Conservation (phyloP, 2,329 filamentous ascomycete genomes). For the Rugonectria rugulosa region DNA sequence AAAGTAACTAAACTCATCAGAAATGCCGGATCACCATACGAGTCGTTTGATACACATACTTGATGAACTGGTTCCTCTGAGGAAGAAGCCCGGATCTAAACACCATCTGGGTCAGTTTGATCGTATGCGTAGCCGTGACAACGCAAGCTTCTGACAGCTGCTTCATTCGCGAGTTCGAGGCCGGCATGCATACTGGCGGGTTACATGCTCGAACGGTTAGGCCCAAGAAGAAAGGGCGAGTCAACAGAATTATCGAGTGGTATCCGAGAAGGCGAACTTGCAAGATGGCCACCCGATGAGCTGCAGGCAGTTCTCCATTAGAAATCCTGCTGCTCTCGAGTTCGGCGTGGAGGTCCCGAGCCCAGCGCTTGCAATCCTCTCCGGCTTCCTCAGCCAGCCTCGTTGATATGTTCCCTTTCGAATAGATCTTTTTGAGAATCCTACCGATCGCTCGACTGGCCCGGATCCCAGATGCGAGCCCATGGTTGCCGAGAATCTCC, state of each 20-base stretch:
- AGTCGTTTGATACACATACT: slow-evolving; percentile 52
- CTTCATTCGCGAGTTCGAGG: slow-evolving; percentile 45
- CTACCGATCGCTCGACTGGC: slow-evolving; percentile 65
- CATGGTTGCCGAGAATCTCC: slow-evolving; percentile 25
- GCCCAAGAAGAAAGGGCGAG: slow-evolving; percentile 69
- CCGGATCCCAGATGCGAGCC: slow-evolving; percentile 63
- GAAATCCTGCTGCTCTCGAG: slow-evolving; percentile 52
- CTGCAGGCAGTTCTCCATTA: slow-evolving; percentile 21
- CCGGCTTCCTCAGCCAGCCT: slow-evolving; percentile 65
- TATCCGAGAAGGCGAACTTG: slow-evolving; percentile 69
- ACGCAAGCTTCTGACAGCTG: slow-evolving; percentile 61
- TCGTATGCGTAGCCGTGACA: slow-evolving; percentile 57
- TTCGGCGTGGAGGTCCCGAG: slow-evolving; percentile 49
- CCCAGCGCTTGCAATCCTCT: slow-evolving; percentile 33
- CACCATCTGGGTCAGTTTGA: slow-evolving; percentile 56
- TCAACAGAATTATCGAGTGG: slow-evolving; percentile 69
- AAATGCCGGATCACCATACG: not conserved
- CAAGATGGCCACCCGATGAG: slow-evolving; percentile 64
- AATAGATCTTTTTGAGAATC: slow-evolving; percentile 67
- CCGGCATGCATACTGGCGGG: not conserved
- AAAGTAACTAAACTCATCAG: slow-evolving; percentile 55
- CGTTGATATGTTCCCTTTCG: slow-evolving; percentile 65
- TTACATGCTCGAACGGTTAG: slow-evolving; percentile 54
- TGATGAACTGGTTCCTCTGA: slow-evolving; percentile 62
- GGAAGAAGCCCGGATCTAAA: slow-evolving; percentile 55